phyloP scores from a whole-genome alignment of 2,329 filamentous ascomycete genomes.

The Paraphoma sp. region DNA sequence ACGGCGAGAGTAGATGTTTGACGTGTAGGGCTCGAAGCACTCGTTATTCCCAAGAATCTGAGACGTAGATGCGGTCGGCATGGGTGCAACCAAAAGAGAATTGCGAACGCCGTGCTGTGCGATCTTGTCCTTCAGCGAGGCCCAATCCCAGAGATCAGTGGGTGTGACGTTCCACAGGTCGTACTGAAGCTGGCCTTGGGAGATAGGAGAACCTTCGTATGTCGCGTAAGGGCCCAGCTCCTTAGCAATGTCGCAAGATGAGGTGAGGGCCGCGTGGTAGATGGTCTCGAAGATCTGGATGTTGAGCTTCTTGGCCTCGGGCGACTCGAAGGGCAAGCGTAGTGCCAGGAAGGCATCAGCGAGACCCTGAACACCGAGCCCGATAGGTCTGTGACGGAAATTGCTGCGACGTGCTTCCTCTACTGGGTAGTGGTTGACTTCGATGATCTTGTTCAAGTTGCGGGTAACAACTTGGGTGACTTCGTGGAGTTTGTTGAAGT shows the following conservation, averaged over 20 bases:
- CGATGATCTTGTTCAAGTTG: slow-evolving; percentile 98
- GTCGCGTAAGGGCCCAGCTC: slow-evolving; percentile 84
- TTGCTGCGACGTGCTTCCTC: slow-evolving; percentile 93
- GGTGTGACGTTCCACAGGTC: slow-evolving; percentile 98
- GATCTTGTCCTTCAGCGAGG: slow-evolving; percentile 84
- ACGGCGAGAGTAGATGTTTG: slow-evolving; percentile 99
- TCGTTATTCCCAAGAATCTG: slow-evolving; percentile 99
- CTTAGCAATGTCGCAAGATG: slow-evolving; percentile 86
- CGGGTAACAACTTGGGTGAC: slow-evolving; percentile 90
- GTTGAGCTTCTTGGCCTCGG: slow-evolving; percentile 92
- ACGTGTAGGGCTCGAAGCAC: slow-evolving; percentile 99
- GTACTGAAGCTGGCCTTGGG: slow-evolving; percentile 94
- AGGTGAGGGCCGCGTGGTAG: slow-evolving; percentile 92
- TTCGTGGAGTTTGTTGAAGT: slow-evolving; percentile 97
- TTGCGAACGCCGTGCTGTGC: slow-evolving; percentile 94
- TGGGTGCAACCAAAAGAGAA: slow-evolving; percentile 91
- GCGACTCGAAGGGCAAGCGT: slow-evolving; percentile 94
- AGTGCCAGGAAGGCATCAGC: slow-evolving; percentile 97
- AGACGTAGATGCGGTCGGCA: slow-evolving; percentile 96
- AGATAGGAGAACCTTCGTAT: slow-evolving; percentile 92
- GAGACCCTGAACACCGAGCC: slow-evolving; percentile 95
- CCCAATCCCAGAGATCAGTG: slow-evolving; percentile 96
- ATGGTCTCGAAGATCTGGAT: slow-evolving; percentile 99
- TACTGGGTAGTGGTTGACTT: slow-evolving; percentile 98
- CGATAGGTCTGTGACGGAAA: slow-evolving; percentile 94